A percentile compares a stretch with the other conserved stretches of the same genome.
These are phyloP conservation scores for Chlamydomonas sp. DNA, from an alignment of 139 green algal genomes.

Conservation along the genomic window DNA sequence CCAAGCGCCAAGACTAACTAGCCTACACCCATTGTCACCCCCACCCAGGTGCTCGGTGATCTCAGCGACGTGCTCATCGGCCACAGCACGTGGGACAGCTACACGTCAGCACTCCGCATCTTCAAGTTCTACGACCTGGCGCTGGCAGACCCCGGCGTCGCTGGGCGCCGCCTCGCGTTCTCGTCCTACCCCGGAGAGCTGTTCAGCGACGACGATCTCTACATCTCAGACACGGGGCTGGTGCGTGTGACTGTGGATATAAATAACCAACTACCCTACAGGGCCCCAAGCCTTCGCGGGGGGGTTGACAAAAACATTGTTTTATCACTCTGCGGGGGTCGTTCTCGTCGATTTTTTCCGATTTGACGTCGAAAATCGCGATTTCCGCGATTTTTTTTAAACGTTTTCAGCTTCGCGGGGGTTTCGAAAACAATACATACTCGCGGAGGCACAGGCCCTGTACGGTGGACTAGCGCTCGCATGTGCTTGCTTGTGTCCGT, in stretches of 20 bases:
- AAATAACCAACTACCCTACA: too few relatives aligned
- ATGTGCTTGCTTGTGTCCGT: too few relatives aligned
- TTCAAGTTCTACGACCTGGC: conserved; percentile 68
- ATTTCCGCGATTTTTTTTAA: too few relatives aligned
- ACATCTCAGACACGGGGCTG: conserved; percentile 50
- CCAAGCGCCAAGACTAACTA: too few relatives aligned
- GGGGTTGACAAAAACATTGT: too few relatives aligned
- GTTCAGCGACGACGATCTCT: conserved; percentile 48
- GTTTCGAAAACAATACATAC: too few relatives aligned
- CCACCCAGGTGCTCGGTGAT: conserved; percentile 17
- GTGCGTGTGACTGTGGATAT: too few relatives aligned
- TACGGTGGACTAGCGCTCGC: too few relatives aligned
- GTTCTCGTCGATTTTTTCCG: not conserved
- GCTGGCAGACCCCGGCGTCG: not conserved
- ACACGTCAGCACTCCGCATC: conserved; percentile 50
- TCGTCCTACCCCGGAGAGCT: conserved; percentile 30
- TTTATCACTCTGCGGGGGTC: conserved; percentile 20
- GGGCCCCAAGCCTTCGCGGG: too few relatives aligned
- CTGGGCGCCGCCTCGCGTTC: conserved; percentile 4
- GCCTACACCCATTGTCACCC: not conserved
- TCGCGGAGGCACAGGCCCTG: too few relatives aligned
- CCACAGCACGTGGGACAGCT: conserved; percentile 55
- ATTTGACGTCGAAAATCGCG: too few relatives aligned
- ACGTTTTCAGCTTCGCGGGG: too few relatives aligned
- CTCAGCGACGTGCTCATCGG: conserved; percentile 40